Evolutionary conservation across 192 early-diverging fungal genomes (phyloP).

Genomic region (Rhizophagus clarus): DNA sequence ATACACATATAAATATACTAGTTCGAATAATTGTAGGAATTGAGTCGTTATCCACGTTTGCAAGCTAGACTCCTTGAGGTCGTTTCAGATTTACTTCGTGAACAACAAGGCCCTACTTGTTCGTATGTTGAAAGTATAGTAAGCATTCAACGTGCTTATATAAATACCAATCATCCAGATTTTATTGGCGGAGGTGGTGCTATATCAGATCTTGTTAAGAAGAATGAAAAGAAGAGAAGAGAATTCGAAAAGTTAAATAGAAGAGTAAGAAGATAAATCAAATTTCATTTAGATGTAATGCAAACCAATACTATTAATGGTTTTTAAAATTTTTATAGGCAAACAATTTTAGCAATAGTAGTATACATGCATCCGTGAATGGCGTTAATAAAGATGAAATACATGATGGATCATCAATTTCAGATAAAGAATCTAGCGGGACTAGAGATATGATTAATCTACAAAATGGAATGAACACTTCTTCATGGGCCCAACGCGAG

Average conservation of each 20-base stretch:
- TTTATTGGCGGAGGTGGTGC: slow-evolving; percentile 80
- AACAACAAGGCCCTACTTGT: slow-evolving; percentile 71
- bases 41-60: slow-evolving; percentile 74
- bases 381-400: background rate
- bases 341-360: background rate
- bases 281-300: background rate
- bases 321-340: background rate
- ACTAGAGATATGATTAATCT: background rate
- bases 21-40: slow-evolving; percentile 48
- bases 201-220: slow-evolving; percentile 69
- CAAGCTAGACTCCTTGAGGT: slow-evolving; percentile 75
- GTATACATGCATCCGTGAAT: background rate
- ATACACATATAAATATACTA: background rate
- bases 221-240: slow-evolving; percentile 63
- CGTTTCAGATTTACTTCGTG: slow-evolving; percentile 75
- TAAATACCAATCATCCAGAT: slow-evolving; percentile 86
- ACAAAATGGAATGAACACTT: slow-evolving; percentile 8
- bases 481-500: slow-evolving; percentile 23
- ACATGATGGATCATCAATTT: slow-evolving; percentile 6
- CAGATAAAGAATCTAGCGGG: slow-evolving; percentile 12
- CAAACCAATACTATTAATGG: background rate
- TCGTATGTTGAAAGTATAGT: slow-evolving; percentile 80
- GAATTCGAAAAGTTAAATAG: slow-evolving; percentile 45
- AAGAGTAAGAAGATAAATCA: slow-evolving; percentile 13
- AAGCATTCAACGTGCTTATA: slow-evolving; percentile 79